Base-by-base conservation (phyloP, 2,329 filamentous ascomycete species). In the Aspergillus viridinutans region DNA sequence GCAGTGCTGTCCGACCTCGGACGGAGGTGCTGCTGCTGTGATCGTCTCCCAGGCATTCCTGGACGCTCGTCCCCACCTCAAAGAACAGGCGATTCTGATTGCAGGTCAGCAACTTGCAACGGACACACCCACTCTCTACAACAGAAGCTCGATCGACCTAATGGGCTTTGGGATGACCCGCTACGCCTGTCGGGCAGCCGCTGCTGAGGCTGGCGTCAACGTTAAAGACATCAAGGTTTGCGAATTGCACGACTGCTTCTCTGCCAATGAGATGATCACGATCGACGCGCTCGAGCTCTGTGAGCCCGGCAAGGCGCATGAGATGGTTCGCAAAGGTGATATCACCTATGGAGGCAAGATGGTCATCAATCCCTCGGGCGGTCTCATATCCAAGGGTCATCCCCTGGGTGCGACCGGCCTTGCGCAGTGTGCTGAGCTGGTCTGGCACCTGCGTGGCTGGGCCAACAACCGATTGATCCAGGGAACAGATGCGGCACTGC, bases 1-100 rank as follows among this genome's bases (percentile, higher is more conserved):
- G n/a, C 94, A 97, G 79, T 97, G 93, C 83, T 97, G 93, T 77
- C 93, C 94, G 1, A 97, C 93, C 1, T 96, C 91, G 0, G 94
- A 97, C 74, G 93, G 93, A 50, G 90, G 88, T 49, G 93, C 92
- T 0, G 92, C 94, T 0, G 90, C 90, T 14, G 87, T 97, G 32
- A 79, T 99, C 52, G 92, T 96, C 54, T 96, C 91, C 0, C 88
- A 96, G 76, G 83, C 82, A 50, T 97, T 97, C 82, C 84, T 97
- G 54, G 89, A 93, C 68, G 87, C 88, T 8, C 85, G 90, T 23
- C 92, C 92, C 1, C 86, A 96, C 67, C 85, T 97, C 58, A 87
- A 86, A 70, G 81, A 84, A 55, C 90, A 92, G 67, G 93, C 94
- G n/a, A 79, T 97, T 60, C 81, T 91, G 56, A 90, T 97, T 61